Conservation (phyloP, 164 flowering plant species). For the Brasenia schreberi region DNA sequence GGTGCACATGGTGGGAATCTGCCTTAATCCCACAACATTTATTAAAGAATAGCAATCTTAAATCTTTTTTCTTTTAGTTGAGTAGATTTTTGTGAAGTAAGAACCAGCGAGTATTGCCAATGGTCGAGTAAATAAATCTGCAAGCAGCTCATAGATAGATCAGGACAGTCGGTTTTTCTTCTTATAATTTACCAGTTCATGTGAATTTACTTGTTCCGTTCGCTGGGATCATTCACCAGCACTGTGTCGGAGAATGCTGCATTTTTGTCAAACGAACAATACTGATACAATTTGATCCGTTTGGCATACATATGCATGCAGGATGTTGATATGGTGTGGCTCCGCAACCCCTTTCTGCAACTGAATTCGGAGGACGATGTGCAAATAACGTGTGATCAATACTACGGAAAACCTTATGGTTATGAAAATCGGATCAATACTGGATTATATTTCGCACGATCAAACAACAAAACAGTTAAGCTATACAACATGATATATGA, state of each 20-base stretch:
- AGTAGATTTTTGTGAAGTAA: no score
- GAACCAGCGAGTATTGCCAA: no score
- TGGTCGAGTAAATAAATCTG: no score
- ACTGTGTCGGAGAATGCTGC: not conserved
- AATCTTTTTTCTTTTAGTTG: no score
- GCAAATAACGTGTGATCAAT: slow-evolving; percentile 44
- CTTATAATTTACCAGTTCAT: no score
- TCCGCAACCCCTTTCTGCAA: slow-evolving; percentile 36
- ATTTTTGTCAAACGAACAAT: not conserved
- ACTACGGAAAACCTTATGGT: slow-evolving; percentile 23
- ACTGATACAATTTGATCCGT: not conserved
- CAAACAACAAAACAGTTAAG: slow-evolving; percentile 45
- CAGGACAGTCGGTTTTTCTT: no score
- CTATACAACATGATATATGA: slow-evolving; percentile 37
- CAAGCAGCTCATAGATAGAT: no score
- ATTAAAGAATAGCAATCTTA: no score
- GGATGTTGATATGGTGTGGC: slow-evolving; percentile 71
- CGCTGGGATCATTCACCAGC: not conserved
- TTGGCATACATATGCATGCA: slow-evolving; percentile 6
- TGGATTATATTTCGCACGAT: slow-evolving; percentile 45
- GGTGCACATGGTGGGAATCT: no score
- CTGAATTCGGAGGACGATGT: slow-evolving; percentile 31
- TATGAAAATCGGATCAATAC: slow-evolving; percentile 31
- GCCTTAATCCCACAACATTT: no score
- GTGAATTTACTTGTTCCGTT: no score